Conservation (phyloP, 1,139 yeast genomes). For the Kodamaea fungicola region DNA sequence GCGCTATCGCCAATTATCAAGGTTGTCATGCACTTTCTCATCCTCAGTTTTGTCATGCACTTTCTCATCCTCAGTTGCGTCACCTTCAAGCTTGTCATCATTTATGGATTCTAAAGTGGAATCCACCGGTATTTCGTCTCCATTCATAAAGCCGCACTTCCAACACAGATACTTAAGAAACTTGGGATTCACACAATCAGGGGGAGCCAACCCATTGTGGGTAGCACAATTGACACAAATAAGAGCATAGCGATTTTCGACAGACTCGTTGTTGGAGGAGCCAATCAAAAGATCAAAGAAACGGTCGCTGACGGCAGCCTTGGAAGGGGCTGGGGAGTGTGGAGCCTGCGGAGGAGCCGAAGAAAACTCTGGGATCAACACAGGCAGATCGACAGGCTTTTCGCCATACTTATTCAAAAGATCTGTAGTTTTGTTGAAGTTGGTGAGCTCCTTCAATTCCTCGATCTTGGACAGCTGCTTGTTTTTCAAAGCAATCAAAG, state of each 20-base stretch:
- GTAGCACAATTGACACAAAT: conserved; percentile 62
- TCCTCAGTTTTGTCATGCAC: too few species aligned
- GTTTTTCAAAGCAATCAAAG: conserved; percentile 30
- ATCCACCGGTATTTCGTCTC: conserved; percentile 16
- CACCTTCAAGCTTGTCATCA: too few species aligned
- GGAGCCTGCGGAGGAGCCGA: background rate
- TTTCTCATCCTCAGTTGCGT: too few species aligned
- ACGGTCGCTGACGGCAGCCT: conserved; percentile 26
- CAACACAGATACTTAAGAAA: conserved; percentile 68
- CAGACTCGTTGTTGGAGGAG: conserved; percentile 62
- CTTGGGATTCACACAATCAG: conserved; percentile 53
- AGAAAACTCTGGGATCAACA: background rate
- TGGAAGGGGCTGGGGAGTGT: conserved; percentile 7
- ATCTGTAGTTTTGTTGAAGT: conserved; percentile 73
- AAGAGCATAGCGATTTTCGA: conserved; percentile 65
- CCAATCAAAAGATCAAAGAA: conserved; percentile 60
- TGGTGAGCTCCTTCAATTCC: conserved; percentile 74
- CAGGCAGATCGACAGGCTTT: background rate
- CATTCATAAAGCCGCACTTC: conserved; percentile 63
- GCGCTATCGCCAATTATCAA: too few species aligned
- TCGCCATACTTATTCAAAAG: conserved; percentile 63
- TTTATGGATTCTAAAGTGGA: too few species aligned
- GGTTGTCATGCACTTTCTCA: too few species aligned
- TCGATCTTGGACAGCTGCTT: conserved; percentile 62
- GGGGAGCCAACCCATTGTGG: conserved; percentile 85